Conservation (phyloP, 1,139 yeast genomes). For the Yamadazyma songkhlaensis region DNA sequence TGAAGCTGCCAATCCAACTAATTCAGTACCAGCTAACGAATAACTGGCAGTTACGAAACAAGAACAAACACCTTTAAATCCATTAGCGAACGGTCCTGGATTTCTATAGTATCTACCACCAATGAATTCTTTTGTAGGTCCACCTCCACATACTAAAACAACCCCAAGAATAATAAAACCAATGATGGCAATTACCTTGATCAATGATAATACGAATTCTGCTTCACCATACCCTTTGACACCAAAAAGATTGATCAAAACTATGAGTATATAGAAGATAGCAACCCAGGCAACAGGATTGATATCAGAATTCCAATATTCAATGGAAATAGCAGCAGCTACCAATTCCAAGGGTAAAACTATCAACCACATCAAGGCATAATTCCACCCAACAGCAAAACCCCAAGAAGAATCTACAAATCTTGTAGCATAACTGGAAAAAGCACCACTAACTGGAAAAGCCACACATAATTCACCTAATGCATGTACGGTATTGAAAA, state of each 20-base stretch:
- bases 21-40: conserved; percentile 44
- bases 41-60: conserved; percentile 44
- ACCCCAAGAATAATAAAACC: conserved; percentile 68
- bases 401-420: conserved; percentile 79
- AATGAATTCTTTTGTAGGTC: conserved; percentile 57
- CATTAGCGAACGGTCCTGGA: conserved; percentile 53
- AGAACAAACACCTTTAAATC: conserved; percentile 42
- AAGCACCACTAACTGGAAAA: conserved; percentile 79
- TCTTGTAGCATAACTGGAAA: conserved; percentile 65
- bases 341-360: conserved; percentile 74
- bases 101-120: conserved; percentile 62
- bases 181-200: conserved; percentile 58
- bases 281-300: conserved; percentile 67
- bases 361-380: conserved; percentile 75
- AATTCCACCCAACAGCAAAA: conserved; percentile 77
- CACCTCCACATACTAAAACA: conserved; percentile 65
- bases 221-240: conserved; percentile 76
- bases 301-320: conserved; percentile 57
- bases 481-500: conserved; percentile 77
- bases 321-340: conserved; percentile 70
- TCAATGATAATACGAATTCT: conserved; percentile 57
- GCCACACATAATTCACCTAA: conserved; percentile 81
- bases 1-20: conserved; percentile 47
- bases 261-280: conserved; percentile 57
- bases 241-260: conserved; percentile 61